Conservation (phyloP, 306 rosid species). For the Cucurbita argyrosperma region DNA sequence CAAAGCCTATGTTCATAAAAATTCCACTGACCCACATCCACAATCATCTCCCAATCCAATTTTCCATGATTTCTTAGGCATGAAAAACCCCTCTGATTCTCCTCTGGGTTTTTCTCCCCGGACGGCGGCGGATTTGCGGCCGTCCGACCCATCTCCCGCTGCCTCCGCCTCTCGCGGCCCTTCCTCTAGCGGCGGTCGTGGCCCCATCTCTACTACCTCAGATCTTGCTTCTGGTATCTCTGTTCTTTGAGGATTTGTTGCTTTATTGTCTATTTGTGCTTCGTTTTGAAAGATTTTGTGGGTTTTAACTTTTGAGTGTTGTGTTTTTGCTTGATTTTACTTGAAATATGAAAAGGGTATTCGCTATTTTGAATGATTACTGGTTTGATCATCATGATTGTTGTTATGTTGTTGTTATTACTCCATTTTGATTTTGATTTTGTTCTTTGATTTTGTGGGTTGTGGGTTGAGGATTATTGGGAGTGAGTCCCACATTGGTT, state of each 20-base stretch:
- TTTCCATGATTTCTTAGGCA: constrained; percentile 80
- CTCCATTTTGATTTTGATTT: neutral
- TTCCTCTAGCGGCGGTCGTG: constrained; percentile 51
- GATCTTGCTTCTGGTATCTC: constrained; percentile 64
- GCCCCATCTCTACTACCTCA: constrained; percentile 61
- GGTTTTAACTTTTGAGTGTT: neutral
- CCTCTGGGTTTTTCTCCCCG: constrained; percentile 18
- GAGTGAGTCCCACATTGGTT: no score
- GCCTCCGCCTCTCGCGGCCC: constrained; percentile 38
- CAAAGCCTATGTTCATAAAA: neutral
- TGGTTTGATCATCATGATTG: neutral
- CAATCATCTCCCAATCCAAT: constrained; percentile 28
- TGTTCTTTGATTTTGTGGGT: neutral
- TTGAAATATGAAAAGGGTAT: neutral
- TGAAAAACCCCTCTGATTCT: constrained; percentile 33
- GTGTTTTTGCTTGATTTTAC: neutral
- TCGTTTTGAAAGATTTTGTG: neutral
- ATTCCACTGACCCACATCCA: constrained; percentile 8
- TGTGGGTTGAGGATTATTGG: no score
- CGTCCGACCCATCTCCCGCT: constrained; percentile 31
- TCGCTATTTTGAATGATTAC: neutral
- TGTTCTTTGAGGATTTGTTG: neutral
- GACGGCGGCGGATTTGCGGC: constrained; percentile 32
- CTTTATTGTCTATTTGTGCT: neutral
- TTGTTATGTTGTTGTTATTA: neutral